Evolutionary conservation across 2,329 filamentous ascomycete species (phyloP), one percentile per base, ranked within the genome.

Genomic region (Xylogone sp.): DNA sequence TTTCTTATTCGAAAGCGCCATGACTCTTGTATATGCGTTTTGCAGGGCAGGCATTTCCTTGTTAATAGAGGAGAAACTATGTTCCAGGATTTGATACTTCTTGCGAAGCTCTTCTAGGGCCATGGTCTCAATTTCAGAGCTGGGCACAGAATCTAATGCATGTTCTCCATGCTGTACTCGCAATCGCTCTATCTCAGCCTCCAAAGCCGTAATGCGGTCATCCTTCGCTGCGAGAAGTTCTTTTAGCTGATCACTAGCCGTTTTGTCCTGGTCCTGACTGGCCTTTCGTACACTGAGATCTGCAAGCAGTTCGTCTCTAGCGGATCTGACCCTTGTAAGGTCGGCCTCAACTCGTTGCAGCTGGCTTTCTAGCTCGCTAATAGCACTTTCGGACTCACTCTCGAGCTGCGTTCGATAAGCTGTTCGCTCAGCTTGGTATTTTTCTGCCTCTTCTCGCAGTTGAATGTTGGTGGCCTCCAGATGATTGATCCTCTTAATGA

Each of bases 401-500:
- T 97, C 89, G 7, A 97, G 74, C 62, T 92, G 86, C 31, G 82
- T 82, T 49, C 90, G 87, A 67, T 91, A 96, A 10, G 85, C 78
- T 3, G 89, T 91, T 50, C 94, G 79, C 68, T 99, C 94, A 1
- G 89, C 84, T 62, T 93, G 89, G 47, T 92, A 74, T 66, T 88
- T 95, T 62, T 93, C 86, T 5, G 88, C 86, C 63, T 96, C 91
- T 67, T 96, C 88, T 31, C 87, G 84, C 24, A 97, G 70, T 59
- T 91, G 86, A 53, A 87, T 85, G 68, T 97, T 97, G 12, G 86
- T 88, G 3, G 90, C 90, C 69, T 97, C 93, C 13, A 97, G 72
- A 61, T 93, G 86, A 68, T 99, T 99, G 63, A 96, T 85, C 34
- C 90, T 86, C 68, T 90, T 93, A 60, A 97, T 90, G 8, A 96